A percentile compares a stretch with the other conserved stretches of the same genome.
These are phyloP conservation scores for Anastatica hierochuntica DNA, from an alignment of 345 rosid genomes.

Conservation along the genomic window DNA sequence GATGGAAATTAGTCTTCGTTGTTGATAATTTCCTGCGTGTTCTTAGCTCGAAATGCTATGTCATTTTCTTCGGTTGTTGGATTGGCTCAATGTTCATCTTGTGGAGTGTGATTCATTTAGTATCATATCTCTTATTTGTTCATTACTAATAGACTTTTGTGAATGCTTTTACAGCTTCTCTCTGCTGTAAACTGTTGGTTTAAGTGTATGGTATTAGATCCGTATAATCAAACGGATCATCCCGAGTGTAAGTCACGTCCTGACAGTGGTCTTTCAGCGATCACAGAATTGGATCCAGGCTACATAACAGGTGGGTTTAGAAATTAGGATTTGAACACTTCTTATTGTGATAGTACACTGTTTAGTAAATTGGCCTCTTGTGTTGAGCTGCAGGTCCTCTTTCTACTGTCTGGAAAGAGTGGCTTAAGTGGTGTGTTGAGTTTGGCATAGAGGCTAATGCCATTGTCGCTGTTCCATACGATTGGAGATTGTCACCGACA, in stretches of 20 bases:
- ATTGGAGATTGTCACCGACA: slow-evolving; percentile 94
- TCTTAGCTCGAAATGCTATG: too few species aligned
- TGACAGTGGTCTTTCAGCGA: slow-evolving; percentile 89
- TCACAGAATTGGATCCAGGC: slow-evolving; percentile 98
- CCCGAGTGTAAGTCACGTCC: slow-evolving; percentile 96
- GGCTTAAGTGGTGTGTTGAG: slow-evolving; percentile 98
- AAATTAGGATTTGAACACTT: neutral
- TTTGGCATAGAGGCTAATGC: slow-evolving; percentile 94
- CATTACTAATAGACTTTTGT: slow-evolving; percentile 1
- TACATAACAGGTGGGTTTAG: slow-evolving; percentile 64
- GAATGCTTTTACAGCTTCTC: slow-evolving; percentile 51
- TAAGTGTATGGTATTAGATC: slow-evolving; percentile 84
- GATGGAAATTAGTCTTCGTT: too few species aligned
- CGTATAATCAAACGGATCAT: slow-evolving; percentile 93
- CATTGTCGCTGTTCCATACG: slow-evolving; percentile 90
- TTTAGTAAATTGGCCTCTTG: neutral
- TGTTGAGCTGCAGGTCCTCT: slow-evolving; percentile 63
- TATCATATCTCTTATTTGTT: too few species aligned
- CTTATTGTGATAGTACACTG: neutral
- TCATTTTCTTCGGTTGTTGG: neutral
- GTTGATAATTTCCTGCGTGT: too few species aligned
- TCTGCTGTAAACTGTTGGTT: slow-evolving; percentile 99
- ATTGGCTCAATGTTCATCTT: neutral
- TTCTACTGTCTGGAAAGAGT: slow-evolving; percentile 97
- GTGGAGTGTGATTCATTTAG: neutral